phyloP scores from a whole-genome alignment of 1,284 basidiomycete genomes.

The Rhodotorula sp. region DNA sequence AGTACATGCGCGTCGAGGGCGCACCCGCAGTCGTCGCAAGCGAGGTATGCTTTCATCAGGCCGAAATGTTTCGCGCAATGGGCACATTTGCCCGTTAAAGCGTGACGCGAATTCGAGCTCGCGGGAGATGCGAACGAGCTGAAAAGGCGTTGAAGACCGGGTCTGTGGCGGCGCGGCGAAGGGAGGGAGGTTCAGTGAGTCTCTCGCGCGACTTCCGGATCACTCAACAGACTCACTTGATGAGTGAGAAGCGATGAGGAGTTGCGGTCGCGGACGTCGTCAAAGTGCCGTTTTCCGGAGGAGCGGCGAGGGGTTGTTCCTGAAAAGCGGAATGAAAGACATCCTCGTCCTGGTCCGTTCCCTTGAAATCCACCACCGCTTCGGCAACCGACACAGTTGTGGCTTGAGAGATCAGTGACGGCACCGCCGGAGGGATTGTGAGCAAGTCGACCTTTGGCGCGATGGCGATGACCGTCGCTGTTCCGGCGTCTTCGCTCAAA shows the following conservation, averaged over 20 bases:
- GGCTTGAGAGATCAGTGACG: background rate
- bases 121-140: conserved; percentile 24
- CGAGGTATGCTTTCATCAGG: conserved; percentile 71
- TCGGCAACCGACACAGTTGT: background rate
- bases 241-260: conserved; percentile 75
- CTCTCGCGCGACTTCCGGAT: too few species aligned
- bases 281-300: conserved; percentile 52
- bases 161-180: conserved; percentile 41
- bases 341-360: conserved; percentile 14
- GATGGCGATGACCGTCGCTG: background rate
- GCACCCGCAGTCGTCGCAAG: conserved; percentile 81
- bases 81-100: conserved; percentile 62
- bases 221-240: conserved; percentile 54
- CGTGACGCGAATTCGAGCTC: background rate
- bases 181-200: too few species aligned
- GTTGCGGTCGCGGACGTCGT: conserved; percentile 46
- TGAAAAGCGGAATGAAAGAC: conserved; percentile 59
- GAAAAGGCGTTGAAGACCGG: conserved; percentile 60
- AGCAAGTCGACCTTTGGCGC: background rate
- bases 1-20: conserved; percentile 55
- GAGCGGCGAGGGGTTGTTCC: conserved; percentile 8
- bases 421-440: background rate
- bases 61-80: conserved; percentile 78
- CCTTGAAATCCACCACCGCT: background rate
- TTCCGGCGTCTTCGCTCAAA: background rate